Conservation (phyloP, 1,139 yeast genomes). For the Diutina pseudorugosa region DNA sequence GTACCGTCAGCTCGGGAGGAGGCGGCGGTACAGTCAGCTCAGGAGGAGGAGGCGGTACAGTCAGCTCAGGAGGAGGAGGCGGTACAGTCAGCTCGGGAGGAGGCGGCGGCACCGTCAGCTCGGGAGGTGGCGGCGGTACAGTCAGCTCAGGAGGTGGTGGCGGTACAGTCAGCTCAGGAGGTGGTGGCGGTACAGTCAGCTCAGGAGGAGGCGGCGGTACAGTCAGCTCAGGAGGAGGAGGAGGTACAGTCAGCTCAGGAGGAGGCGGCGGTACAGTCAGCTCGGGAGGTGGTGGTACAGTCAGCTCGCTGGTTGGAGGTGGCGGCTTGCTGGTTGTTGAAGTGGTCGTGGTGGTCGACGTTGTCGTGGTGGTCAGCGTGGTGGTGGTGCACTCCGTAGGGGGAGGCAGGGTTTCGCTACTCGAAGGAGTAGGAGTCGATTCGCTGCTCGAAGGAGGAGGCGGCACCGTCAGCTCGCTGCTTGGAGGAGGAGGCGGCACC, state of each 20-base stretch:
- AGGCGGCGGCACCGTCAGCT: neutral
- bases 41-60: neutral
- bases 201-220: neutral
- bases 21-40: neutral
- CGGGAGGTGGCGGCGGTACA: neutral
- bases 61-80: neutral
- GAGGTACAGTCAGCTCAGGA: neutral
- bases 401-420: neutral
- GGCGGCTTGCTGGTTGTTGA: neutral
- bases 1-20: neutral
- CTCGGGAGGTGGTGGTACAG: neutral
- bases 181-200: neutral
- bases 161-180: neutral
- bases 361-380: neutral
- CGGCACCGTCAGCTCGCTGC: neutral
- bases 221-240: neutral
- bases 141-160: neutral
- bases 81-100: neutral
- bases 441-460: neutral
- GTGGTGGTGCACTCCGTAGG: neutral
- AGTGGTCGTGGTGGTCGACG: neutral
- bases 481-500: neutral
- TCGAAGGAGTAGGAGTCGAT: neutral
- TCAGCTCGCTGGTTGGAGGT: neutral
- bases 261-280: neutral